These are phyloP conservation scores for Rutstroemia sydowiana DNA, from an alignment of 2,329 filamentous ascomycete genomes.

Conservation along the genomic window DNA sequence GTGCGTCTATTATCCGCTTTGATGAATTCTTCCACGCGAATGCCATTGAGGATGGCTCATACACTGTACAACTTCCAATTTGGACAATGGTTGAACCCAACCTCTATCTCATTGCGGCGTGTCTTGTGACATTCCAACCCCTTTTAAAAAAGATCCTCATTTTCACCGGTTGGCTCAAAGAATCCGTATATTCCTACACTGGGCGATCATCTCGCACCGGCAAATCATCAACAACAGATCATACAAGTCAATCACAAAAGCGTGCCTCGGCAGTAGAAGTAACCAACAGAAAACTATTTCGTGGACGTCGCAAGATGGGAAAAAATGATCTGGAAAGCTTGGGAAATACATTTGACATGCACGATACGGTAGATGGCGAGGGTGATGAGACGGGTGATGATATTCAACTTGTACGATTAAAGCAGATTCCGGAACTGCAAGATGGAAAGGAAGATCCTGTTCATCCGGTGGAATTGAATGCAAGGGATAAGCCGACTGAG, in stretches of 20 bases:
- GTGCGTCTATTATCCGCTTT: slow-evolving; percentile 7
- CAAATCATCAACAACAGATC: neutral
- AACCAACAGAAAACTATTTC: neutral
- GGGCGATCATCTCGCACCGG: too few relatives aligned
- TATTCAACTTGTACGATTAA: neutral
- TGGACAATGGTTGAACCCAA: slow-evolving; percentile 1
- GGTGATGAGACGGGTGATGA: neutral
- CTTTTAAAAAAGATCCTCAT: neutral
- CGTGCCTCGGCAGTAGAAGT: neutral
- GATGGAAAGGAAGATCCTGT: too few relatives aligned
- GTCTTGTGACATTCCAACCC: neutral
- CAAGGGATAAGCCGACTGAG: neutral
- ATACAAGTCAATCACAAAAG: neutral
- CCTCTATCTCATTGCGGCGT: slow-evolving; percentile 4
- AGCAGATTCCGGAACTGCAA: too few relatives aligned
- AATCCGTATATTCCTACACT: neutral
- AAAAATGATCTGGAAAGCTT: neutral
- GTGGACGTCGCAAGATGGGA: neutral
- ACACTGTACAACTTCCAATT: neutral
- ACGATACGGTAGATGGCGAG: neutral
- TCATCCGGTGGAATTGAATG: too few relatives aligned
- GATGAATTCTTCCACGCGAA: neutral
- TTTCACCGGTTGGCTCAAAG: neutral
- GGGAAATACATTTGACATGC: too few relatives aligned
- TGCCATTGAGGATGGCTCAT: neutral